These are phyloP conservation scores for Antitrichia curtipendula DNA, from an alignment of 225 moss, liverwort and hornwort genomes.

Conservation along the genomic window DNA sequence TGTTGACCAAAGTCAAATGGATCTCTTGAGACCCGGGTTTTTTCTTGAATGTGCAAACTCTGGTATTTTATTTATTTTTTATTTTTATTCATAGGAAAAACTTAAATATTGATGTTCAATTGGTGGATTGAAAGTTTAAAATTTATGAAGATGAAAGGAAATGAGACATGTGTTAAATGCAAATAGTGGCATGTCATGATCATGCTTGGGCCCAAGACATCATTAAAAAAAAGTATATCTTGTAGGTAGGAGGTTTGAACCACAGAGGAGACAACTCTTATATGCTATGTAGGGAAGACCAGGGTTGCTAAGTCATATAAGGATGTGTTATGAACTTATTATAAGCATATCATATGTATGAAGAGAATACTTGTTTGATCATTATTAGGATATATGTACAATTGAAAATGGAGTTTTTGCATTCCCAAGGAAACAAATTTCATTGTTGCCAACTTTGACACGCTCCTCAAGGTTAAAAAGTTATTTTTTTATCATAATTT, in stretches of 20 bases:
- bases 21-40: too few relatives aligned
- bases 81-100: neutral
- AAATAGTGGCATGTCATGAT: neutral
- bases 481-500: too few relatives aligned
- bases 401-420: too few relatives aligned
- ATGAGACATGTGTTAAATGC: neutral
- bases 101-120: neutral
- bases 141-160: neutral
- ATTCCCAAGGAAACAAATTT: too few relatives aligned
- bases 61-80: neutral
- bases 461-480: too few relatives aligned
- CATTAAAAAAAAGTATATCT: neutral
- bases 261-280: neutral
- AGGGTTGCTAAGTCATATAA: neutral
- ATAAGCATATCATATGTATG: neutral
- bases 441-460: too few relatives aligned
- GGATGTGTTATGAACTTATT: neutral
- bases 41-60: too few relatives aligned
- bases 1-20: too few relatives aligned
- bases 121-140: neutral
- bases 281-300: accelerated
- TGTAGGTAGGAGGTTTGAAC: neutral
- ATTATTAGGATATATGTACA: neutral
- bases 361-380: accelerated
- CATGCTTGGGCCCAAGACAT: neutral